A percentile compares a stretch with the other conserved stretches of the same genome.
These are phyloP conservation scores for Fusarium devonianum DNA, from an alignment of 2,329 filamentous ascomycete species.

Conservation along the genomic window DNA sequence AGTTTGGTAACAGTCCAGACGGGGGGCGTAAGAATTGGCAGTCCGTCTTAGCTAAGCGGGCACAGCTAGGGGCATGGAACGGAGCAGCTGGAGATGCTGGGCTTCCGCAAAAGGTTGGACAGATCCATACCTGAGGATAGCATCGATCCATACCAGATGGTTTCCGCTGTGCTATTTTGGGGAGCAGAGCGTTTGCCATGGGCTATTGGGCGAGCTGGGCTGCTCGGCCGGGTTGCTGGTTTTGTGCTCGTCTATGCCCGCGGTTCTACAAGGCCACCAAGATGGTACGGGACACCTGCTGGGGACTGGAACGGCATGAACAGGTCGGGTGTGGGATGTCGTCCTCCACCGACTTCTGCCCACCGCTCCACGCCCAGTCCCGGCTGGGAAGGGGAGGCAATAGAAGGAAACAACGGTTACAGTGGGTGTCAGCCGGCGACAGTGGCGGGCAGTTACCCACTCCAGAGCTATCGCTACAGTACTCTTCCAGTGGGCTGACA, in stretches of 20 bases:
- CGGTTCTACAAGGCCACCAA: conserved; percentile 31
- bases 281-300: conserved; percentile 20
- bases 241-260: conserved; percentile 2
- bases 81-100: conserved; percentile 28
- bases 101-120: conserved; percentile 22
- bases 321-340: conserved; percentile 20
- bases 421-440: conserved; percentile 11
- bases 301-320: conserved; percentile 20
- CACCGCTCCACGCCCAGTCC: conserved; percentile 9
- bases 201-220: conserved; percentile 22
- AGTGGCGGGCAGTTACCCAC: conserved; percentile 21
- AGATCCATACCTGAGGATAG: conserved; percentile 32
- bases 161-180: conserved; percentile 35
- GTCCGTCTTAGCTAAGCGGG: conserved; percentile 17
- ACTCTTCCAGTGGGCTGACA: conserved; percentile 12
- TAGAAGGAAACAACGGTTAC: conserved; percentile 3
- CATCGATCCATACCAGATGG: conserved; percentile 35
- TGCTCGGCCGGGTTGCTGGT: conserved; percentile 14
- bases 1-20: conserved; percentile 17
- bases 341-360: conserved; percentile 4
- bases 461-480: conserved; percentile 20
- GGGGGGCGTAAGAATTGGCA: conserved; percentile 18
- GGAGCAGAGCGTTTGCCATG: conserved; percentile 20
- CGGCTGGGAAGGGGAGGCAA: background rate
- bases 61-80: conserved; percentile 19